phyloP scores from a whole-genome alignment of 108 stramenopile genomes.

The Aureococcus anophagefferens region DNA sequence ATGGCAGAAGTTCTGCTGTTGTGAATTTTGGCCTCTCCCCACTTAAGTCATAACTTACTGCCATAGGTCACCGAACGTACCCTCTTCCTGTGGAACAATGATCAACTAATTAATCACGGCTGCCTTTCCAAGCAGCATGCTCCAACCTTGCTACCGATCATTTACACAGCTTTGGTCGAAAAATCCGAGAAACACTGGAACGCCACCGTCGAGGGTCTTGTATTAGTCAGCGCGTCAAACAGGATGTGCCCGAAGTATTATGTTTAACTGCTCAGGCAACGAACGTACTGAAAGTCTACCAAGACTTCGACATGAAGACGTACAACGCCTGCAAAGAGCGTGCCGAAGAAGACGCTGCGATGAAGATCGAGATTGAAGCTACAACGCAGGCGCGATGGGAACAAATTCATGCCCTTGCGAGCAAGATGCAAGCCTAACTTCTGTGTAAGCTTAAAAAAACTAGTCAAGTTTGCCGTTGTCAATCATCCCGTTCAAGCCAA shows the following conservation, averaged over 20 bases:
- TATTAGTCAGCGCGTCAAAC: no score
- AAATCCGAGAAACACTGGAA: constrained; percentile 91
- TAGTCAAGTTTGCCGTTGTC: no score
- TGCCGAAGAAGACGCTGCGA: neutral
- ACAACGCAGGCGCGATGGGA: neutral
- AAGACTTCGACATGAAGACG: constrained; percentile 10
- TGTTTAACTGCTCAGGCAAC: constrained; percentile 71
- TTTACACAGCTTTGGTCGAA: constrained; percentile 86
- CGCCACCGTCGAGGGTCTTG: constrained; percentile 87
- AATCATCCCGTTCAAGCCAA: no score
- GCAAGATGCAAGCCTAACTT: no score
- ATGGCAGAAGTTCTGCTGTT: neutral
- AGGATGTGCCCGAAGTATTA: no score
- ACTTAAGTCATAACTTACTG: neutral
- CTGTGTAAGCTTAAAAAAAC: no score
- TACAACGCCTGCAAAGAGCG: neutral
- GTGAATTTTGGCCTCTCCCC: neutral
- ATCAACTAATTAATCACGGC: constrained; percentile 83
- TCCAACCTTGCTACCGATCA: constrained; percentile 76
- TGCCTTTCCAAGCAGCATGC: constrained; percentile 73
- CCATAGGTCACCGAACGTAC: constrained; percentile 70
- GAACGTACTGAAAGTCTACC: constrained; percentile 85
- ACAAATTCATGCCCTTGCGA: neutral
- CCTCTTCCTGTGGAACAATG: constrained; percentile 92
- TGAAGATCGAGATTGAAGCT: neutral